Evolutionary conservation across 331 rosid genomes (phyloP).

Genomic region (Acacia concinna): DNA sequence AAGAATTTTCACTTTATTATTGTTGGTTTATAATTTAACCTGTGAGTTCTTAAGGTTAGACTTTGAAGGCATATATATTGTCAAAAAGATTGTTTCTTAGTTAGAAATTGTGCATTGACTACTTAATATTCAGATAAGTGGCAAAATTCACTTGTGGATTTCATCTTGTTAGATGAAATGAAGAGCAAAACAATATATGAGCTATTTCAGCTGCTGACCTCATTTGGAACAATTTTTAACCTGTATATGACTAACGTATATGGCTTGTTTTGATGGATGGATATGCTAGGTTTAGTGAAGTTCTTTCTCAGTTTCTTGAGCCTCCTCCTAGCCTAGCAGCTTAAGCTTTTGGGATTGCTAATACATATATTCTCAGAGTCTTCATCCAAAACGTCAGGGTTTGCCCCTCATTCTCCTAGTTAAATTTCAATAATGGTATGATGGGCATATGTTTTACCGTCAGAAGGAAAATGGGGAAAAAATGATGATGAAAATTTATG

Average conservation of each 20-base stretch:
- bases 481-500: not conserved
- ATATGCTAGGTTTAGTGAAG: not conserved
- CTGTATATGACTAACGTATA: not conserved
- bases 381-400: not conserved
- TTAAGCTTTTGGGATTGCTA: not conserved
- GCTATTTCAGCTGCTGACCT: conserved; percentile 2
- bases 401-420: not conserved
- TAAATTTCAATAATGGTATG: not conserved
- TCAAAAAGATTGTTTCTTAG: not conserved
- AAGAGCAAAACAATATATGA: not conserved
- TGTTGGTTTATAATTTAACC: not conserved
- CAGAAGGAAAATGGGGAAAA: not conserved
- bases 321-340: not conserved
- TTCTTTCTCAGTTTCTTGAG: not conserved
- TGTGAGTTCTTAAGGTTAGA: not conserved
- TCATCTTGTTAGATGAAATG: not conserved
- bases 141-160: not conserved
- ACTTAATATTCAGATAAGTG: not conserved
- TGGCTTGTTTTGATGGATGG: not conserved
- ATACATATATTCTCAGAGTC: not conserved
- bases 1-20: not conserved
- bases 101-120: not conserved
- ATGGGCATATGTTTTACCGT: not conserved
- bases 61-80: not conserved
- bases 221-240: not conserved